Conservation (phyloP, 768 basidiomycete species). For the Leccinum pellstonianum region DNA sequence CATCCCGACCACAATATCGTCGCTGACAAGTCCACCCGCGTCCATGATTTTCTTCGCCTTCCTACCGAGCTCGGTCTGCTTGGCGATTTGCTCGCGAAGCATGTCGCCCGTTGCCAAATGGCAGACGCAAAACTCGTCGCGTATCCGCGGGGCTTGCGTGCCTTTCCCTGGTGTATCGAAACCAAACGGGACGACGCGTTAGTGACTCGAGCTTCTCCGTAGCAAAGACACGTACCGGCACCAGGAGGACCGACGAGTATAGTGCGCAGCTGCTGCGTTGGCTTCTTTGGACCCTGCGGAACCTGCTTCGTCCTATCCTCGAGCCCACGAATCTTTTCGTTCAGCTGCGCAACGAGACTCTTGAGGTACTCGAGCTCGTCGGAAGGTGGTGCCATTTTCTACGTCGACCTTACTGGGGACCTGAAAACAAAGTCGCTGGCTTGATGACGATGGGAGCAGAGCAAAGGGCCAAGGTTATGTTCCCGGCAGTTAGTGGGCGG, state of each 20-base stretch:
- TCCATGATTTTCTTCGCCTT: constrained; percentile 99
- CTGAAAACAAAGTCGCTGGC: neutral
- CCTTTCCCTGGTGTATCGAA: too few species aligned
- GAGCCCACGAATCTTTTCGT: constrained; percentile 80
- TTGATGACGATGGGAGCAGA: constrained; percentile 1
- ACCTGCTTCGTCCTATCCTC: constrained; percentile 66
- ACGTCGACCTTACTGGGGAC: neutral
- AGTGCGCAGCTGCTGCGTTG: constrained; percentile 79
- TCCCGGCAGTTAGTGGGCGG: constrained; percentile 3
- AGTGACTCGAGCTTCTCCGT: constrained; percentile 24
- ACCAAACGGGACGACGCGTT: too few species aligned
- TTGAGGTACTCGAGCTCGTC: constrained; percentile 96
- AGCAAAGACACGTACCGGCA: constrained; percentile 62
- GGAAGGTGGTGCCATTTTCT: constrained; percentile 52
- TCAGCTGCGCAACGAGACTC: constrained; percentile 83
- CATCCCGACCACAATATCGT: constrained; percentile 98
- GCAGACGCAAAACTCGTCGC: constrained; percentile 92
- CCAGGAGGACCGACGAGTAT: constrained; percentile 97
- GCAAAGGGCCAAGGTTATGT: neutral
- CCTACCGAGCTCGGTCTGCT: constrained; percentile 84
- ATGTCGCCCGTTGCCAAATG: constrained; percentile 99
- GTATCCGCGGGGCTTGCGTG: constrained; percentile 80
- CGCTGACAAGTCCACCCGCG: constrained; percentile 88
- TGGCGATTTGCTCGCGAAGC: constrained; percentile 89
- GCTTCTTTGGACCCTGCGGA: constrained; percentile 46